Base-by-base conservation (phyloP, 805 yeast species). In the Candida tallmaniae region DNA sequence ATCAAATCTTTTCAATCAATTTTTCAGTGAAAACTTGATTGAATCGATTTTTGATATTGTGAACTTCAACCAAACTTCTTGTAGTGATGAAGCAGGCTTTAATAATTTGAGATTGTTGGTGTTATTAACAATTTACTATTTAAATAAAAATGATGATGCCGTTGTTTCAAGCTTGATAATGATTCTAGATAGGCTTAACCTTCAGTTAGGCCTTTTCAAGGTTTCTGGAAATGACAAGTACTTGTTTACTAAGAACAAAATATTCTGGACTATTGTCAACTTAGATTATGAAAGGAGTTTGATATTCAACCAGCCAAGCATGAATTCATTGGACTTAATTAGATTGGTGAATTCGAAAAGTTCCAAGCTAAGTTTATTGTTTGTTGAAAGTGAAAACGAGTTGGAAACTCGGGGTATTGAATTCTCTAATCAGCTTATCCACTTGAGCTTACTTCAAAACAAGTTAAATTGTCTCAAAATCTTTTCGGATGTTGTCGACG, bases 281-380 rank as follows among this genome's bases (percentile, higher is more conserved):
- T 41, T 66, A 26, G 73, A 67, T 37, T 60, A 62, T 29, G 68
- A 62, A 33, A 44, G 63, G 23, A 55, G 60, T 36, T 44, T 67
- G n/a, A 31, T 63, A 31, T 42, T 54, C 22, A 47, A 53, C 18
- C 54, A 48, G 31, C 70, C 70, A 10, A 55, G 62, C 32, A 67
- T 59, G 41, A 47, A 61, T 18, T 62, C 68, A 13, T 28, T 3
- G 24, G 24, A 37, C 10, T 9, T 23, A 7, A 16, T 8, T 31
- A 38, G 20, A 28, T 21, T 16, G 2, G 31, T 35, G 5, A 17
- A 13, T n/a, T 21, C 32, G 10, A 28, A 23, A 4, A 28, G 24
- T 23, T 34, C 37, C 6, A 34, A 34, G 18, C 18, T 34, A 5
- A 24, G 23, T 5, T 12, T 23, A 12, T 24, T 34, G 18, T 7